Evolutionary conservation across 208 protist genomes (phyloP).

Genomic region (Trypanosoma cruzi): DNA sequence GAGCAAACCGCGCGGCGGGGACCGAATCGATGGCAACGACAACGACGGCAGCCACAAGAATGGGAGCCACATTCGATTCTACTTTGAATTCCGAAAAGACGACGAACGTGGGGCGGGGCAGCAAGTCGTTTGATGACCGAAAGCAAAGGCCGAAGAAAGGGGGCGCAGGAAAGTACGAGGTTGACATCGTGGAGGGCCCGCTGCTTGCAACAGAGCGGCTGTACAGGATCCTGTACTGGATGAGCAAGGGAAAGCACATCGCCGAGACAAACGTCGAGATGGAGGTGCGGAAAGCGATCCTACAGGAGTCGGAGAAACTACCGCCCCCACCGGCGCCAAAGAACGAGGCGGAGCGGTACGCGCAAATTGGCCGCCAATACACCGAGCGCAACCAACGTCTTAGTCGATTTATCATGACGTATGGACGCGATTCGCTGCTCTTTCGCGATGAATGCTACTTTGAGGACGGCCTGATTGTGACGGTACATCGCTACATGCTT

Average conservation of each 20-base stretch:
- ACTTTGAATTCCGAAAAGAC: no score
- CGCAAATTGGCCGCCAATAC: conserved; percentile 61
- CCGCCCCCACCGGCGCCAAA: conserved; percentile 47
- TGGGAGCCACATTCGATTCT: not conserved
- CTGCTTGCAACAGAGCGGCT: conserved; percentile 61
- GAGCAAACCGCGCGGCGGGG: not conserved
- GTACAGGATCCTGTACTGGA: conserved; percentile 67
- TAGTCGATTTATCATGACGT: conserved; percentile 66
- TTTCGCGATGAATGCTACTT: conserved; percentile 81
- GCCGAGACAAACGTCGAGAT: conserved; percentile 53
- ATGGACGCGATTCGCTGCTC: conserved; percentile 64
- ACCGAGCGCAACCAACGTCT: conserved; percentile 85
- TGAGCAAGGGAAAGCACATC: conserved; percentile 46
- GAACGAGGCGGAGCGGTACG: conserved; percentile 52
- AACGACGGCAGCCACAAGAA: not conserved
- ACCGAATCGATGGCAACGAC: not conserved
- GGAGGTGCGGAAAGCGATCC: conserved; percentile 77
- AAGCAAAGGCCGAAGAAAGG: conserved; percentile 2
- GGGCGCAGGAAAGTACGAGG: conserved; percentile 14
- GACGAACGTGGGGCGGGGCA: not conserved
- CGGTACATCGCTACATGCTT: conserved; percentile 77
- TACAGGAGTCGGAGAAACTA: conserved; percentile 80
- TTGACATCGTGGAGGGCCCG: conserved; percentile 62
- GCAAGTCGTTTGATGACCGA: not conserved
- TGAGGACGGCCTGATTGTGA: conserved; percentile 77